A percentile compares a stretch with the other conserved stretches of the same genome.
Evolutionary conservation across 805 yeast species (phyloP).

Genomic region (Scheffersomyces amazonensis): DNA sequence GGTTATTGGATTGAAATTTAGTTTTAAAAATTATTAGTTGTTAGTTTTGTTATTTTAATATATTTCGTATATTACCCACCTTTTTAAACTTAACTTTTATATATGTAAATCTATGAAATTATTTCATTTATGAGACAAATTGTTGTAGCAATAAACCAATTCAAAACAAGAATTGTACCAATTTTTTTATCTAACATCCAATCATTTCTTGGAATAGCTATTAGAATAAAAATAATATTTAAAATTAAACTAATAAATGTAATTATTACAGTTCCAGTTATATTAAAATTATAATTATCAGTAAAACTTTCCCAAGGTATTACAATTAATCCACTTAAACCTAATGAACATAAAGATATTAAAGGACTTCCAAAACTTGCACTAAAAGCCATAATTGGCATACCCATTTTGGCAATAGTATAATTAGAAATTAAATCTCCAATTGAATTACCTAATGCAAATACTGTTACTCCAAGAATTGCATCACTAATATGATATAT

Average conservation of each 20-base stretch:
- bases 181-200: slow-evolving; percentile 34
- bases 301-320: slow-evolving; percentile 7
- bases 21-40: too few relatives aligned
- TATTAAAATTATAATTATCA: slow-evolving; percentile 13
- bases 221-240: slow-evolving; percentile 18
- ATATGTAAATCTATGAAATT: too few relatives aligned
- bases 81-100: too few relatives aligned
- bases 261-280: slow-evolving; percentile 17
- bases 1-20: too few relatives aligned
- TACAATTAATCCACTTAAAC: slow-evolving; percentile 58
- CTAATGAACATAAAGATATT: slow-evolving; percentile 77
- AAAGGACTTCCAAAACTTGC: slow-evolving; percentile 96
- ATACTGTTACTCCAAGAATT: slow-evolving; percentile 79
- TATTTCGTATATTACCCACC: too few relatives aligned
- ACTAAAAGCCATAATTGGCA: slow-evolving; percentile 86
- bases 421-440: slow-evolving; percentile 87
- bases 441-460: slow-evolving; percentile 89
- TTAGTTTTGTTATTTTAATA: too few relatives aligned
- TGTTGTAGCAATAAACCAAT: slow-evolving; percentile 27
- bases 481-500: slow-evolving; percentile 68
- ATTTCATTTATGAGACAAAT: slow-evolving; percentile 23
- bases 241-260: slow-evolving; percentile 17
- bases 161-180: slow-evolving; percentile 26
- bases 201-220: slow-evolving; percentile 16
- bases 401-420: slow-evolving; percentile 77